Percentiles rank a stretch among this genome's conserved stretches.
These are phyloP conservation scores for Perkinsus chesapeaki DNA, from an alignment of 169 alveolate species.

Conservation along the genomic window DNA sequence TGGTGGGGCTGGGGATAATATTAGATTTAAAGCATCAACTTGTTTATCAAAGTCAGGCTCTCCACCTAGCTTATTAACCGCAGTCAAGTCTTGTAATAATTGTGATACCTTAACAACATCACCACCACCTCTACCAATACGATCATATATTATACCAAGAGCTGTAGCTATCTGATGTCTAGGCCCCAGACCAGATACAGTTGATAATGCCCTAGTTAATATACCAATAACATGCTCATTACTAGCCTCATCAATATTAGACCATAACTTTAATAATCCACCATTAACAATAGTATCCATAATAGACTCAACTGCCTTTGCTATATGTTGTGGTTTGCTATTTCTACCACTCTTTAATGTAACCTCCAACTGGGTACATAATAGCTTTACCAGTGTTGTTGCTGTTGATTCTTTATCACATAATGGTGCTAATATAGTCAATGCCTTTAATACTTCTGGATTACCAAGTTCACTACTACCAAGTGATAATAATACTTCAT, in stretches of 20 bases:
- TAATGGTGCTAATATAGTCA: not conserved
- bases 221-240: not conserved
- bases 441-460: not conserved
- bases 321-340: not conserved
- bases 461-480: not conserved
- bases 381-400: not conserved
- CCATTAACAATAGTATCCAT: not conserved
- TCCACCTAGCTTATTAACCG: not conserved
- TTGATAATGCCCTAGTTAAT: not conserved
- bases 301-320: not conserved
- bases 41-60: not conserved
- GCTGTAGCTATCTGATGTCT: not conserved
- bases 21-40: not conserved
- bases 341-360: not conserved
- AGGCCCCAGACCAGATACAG: not conserved
- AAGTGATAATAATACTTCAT: not conserved
- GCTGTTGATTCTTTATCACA: not conserved
- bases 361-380: not conserved
- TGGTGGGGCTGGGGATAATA: not conserved
- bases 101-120: not conserved
- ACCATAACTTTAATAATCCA: not conserved
- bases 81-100: not conserved
- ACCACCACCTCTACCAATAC: not conserved
- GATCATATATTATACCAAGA: not conserved
- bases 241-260: not conserved